Evolutionary conservation across 2,329 filamentous ascomycete genomes (phyloP), one percentile per base, ranked within the genome.

Genomic region (Fusarium temperatum): DNA sequence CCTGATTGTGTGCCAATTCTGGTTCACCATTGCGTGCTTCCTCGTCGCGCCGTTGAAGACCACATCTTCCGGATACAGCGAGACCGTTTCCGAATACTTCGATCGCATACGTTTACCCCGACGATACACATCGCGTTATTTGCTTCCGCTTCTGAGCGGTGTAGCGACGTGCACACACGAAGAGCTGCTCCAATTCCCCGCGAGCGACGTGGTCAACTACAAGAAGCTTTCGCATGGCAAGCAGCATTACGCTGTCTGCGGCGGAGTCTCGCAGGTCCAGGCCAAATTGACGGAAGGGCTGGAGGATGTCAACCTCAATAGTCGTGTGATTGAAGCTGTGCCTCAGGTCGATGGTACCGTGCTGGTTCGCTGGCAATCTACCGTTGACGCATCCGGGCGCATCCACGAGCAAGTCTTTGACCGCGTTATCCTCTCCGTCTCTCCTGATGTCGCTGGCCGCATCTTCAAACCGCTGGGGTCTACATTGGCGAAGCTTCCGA

Each of bases 91-190:
- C 22, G 79, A 85, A 41, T 91, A 90, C 68, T 74, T 88, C 11
- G 63, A 78, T n/a, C 82, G 89, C n/a, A 87, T 87, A 9, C 79
- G 82, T 56, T 77, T 89, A 3, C 88, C 89, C 0, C 79, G 77
- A 11, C 83, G 84, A 35, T 90, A 88, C 63, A 75, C 82, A 8
- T 78, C 80, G 6, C 83, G 84, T 39, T 90, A 90, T 73, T 76
- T 91, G 13, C 79, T 90, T 0, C 89, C 89, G 0, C 80, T 89
- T 10, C 82, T 91, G 44, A 86, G 87, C 56, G 85, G 85, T 66
- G 86, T 90, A 12, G 85, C 85, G 8, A 90, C 88, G 3, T 90
- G 88, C 73, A 83, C 87, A 0, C 88, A 90, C 61, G 79, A 82
- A 5, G 82, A 84, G 36, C 78, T 90, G 6, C 79, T 89, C 2